Evolutionary conservation across 2,329 filamentous ascomycete species (phyloP).

Genomic region (Pseudogymnoascus verrucosus): DNA sequence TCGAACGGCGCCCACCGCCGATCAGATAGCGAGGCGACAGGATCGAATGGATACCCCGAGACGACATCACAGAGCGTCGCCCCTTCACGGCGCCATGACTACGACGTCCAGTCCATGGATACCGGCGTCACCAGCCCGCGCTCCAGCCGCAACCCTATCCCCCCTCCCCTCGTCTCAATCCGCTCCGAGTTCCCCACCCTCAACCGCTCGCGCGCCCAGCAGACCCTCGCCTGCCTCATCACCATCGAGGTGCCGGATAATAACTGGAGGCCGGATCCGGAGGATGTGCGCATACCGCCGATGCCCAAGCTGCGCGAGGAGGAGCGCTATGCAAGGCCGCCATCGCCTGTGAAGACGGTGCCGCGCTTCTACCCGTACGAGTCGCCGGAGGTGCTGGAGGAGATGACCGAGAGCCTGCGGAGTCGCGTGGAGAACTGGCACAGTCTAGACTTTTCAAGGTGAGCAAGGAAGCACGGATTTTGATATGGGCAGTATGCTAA

Average conservation of each 20-base stretch:
- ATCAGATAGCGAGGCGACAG: slow-evolving; percentile 72
- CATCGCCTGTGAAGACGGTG: slow-evolving; percentile 42
- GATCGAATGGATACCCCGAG: slow-evolving; percentile 72
- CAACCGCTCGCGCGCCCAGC: slow-evolving; percentile 83
- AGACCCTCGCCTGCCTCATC: slow-evolving; percentile 86
- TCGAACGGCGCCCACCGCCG: slow-evolving; percentile 48
- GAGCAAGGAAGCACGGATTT: slow-evolving; percentile 21
- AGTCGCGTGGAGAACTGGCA: slow-evolving; percentile 97
- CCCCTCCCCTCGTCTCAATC: slow-evolving; percentile 83
- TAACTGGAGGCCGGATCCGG: slow-evolving; percentile 80
- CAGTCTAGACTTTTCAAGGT: slow-evolving; percentile 81
- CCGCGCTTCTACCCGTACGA: slow-evolving; percentile 61
- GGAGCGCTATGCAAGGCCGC: slow-evolving; percentile 46
- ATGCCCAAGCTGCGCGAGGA: slow-evolving; percentile 39
- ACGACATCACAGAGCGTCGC: slow-evolving; percentile 53
- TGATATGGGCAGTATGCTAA: slow-evolving; percentile 23
- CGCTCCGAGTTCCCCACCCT: slow-evolving; percentile 96
- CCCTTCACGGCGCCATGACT: slow-evolving; percentile 72
- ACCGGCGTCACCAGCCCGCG: slow-evolving; percentile 70
- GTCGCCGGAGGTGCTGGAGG: slow-evolving; percentile 66
- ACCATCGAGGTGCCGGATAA: slow-evolving; percentile 90
- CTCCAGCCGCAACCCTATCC: slow-evolving; percentile 72
- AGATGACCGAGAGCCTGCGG: slow-evolving; percentile 78
- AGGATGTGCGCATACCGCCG: slow-evolving; percentile 59
- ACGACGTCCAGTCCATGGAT: slow-evolving; percentile 95